Base-by-base conservation (phyloP, 2,329 filamentous ascomycete genomes). In the Aspergillus proliferans region DNA sequence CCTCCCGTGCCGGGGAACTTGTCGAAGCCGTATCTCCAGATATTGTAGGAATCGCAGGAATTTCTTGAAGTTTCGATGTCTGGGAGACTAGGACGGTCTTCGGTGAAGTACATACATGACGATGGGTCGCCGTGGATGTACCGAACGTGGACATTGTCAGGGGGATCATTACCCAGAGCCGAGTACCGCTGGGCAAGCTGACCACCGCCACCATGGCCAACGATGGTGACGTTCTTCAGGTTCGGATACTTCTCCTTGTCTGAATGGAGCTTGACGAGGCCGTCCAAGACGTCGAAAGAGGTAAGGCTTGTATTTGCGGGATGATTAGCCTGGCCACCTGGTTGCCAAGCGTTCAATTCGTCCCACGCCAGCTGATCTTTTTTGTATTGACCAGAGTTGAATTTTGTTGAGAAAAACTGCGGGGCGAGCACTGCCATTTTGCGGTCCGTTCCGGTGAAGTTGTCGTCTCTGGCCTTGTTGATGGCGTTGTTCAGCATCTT, bases 81-180 rank as follows among this genome's bases (percentile, higher is more conserved):
- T 36, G 45, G 6, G 40, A 54, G 30, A 42, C 45, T 48, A n/a
- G 52, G 52, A 1, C 52, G 49, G 45, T 54, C 43, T 22, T 49
- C 34, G 30, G 52, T 54, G 46, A 54, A 54, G 34, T 54, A 54
- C 43, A 54, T 52, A 12, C 52, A 54, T 8, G 52, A 54, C 2
- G 52, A 54, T 50, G 52, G 43, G 43, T 54, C 52, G 22, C 52
- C 52, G 45, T 54, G 52, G 24, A 54, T 54, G 40, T 54, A 54
- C 19, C 52, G 52, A 45, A 54, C 43, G 39, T 54, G 52, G 10
- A 54, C 47, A 28, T 54, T 50, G 1, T 48, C 45, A 15, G 50
- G 52, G 28, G 52, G 22, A 39, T 50, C 45, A 14, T 47, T 46
- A 34, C 42, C 52, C 18, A 54, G 24, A 36, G 46, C 50, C 8